A percentile compares a stretch with the other conserved stretches of the same genome.
These are phyloP conservation scores for Populus hybrid DNA, from an alignment of 441 rosid genomes.

Conservation along the genomic window DNA sequence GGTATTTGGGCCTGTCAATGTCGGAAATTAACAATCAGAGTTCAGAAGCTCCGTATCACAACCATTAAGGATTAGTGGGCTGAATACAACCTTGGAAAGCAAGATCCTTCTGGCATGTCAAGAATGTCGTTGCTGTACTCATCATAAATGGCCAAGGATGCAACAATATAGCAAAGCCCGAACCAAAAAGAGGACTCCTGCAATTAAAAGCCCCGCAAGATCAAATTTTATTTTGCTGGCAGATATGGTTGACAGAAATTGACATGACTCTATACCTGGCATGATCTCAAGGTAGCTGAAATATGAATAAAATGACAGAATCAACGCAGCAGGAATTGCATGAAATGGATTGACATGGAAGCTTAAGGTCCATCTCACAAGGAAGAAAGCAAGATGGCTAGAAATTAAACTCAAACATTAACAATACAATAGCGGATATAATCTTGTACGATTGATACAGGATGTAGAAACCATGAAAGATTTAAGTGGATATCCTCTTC, in stretches of 20 bases:
- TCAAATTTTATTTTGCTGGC: background rate
- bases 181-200: constrained; percentile 88
- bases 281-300: background rate
- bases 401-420: background rate
- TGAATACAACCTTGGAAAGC: constrained; percentile 68
- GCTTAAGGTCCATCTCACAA: background rate
- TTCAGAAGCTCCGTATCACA: background rate
- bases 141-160: constrained; percentile 77
- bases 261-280: background rate
- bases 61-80: constrained; percentile 8
- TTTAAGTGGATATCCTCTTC: background rate
- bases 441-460: background rate
- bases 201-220: constrained; percentile 19
- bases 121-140: constrained; percentile 94
- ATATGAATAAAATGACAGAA: background rate
- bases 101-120: constrained; percentile 93
- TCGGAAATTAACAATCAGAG: constrained; percentile 1
- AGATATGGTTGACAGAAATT: constrained; percentile 4
- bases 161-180: constrained; percentile 75
- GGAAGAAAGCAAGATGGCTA: constrained; percentile 2
- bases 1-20: constrained; percentile 60
- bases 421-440: background rate
- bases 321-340: background rate
- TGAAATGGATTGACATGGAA: background rate
- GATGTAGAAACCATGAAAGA: background rate